phyloP scores from a whole-genome alignment of 345 rosid species.

The Laguncularia racemosa region DNA sequence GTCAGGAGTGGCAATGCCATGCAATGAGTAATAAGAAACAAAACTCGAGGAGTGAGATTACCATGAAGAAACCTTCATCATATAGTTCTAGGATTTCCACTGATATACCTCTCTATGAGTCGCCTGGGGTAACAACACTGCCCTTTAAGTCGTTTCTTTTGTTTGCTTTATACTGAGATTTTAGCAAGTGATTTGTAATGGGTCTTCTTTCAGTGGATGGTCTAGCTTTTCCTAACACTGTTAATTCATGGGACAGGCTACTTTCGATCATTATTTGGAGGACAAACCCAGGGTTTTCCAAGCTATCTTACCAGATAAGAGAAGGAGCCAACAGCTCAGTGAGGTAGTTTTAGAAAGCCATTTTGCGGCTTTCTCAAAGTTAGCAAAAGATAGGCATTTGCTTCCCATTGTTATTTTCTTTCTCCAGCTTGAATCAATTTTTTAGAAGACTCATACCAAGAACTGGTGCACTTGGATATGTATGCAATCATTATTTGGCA shows the following conservation, averaged over 20 bases:
- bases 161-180: constrained; percentile 1
- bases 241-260: constrained; percentile 36
- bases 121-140: constrained; percentile 54
- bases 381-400: too few species aligned
- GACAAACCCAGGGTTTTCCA: constrained; percentile 68
- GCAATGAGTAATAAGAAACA: not conserved
- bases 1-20: constrained; percentile 20
- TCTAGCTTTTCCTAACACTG: not conserved
- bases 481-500: too few species aligned
- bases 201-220: not conserved
- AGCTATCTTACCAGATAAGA: constrained; percentile 76
- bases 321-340: constrained; percentile 53
- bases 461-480: too few species aligned
- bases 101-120: constrained; percentile 68
- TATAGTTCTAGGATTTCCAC: constrained; percentile 66
- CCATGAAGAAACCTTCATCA: constrained; percentile 35
- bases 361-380: not conserved
- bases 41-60: constrained; percentile 19
- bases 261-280: constrained; percentile 78
- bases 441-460: too few species aligned
- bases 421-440: too few species aligned
- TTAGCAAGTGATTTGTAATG: not conserved
- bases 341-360: constrained; percentile 32
- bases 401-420: too few species aligned
- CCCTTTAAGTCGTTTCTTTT: not conserved